Evolutionary conservation across 2,329 filamentous ascomycete species (phyloP).

Genomic region (Scedosporium dehoogii): DNA sequence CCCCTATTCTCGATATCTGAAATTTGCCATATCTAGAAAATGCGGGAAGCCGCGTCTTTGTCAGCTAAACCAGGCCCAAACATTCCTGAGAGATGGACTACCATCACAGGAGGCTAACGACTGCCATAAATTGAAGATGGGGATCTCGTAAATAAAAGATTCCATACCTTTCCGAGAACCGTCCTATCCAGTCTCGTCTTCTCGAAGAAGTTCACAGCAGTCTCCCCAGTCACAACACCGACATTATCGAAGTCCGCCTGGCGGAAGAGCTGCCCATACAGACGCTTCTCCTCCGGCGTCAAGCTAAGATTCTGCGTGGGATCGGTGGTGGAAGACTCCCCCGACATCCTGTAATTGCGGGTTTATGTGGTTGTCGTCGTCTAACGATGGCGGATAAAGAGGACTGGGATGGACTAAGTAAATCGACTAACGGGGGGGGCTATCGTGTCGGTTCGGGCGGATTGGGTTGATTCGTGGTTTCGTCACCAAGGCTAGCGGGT

Average conservation of each 20-base stretch:
- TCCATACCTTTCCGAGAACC: constrained; percentile 72
- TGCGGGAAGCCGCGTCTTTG: constrained; percentile 7
- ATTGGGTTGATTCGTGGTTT: background rate
- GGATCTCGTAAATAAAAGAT: background rate
- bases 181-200: constrained; percentile 83
- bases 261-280: constrained; percentile 87
- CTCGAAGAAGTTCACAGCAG: constrained; percentile 96
- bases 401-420: background rate
- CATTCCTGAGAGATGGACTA: background rate
- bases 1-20: constrained; percentile 95
- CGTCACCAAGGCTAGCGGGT: background rate
- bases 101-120: background rate
- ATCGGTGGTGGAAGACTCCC: constrained; percentile 8
- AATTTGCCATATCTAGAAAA: constrained; percentile 88
- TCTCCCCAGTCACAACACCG: constrained; percentile 89
- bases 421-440: background rate
- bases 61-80: background rate
- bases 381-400: background rate
- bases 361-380: background rate
- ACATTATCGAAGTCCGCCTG: constrained; percentile 86
- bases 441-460: background rate
- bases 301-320: constrained; percentile 65
- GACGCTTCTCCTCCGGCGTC: constrained; percentile 82
- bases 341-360: constrained; percentile 8
- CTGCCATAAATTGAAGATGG: background rate